Evolutionary conservation across 495 filamentous ascomycete genomes (phyloP), one percentile per base, ranked within the genome.

Genomic region (Penicillium canariense): DNA sequence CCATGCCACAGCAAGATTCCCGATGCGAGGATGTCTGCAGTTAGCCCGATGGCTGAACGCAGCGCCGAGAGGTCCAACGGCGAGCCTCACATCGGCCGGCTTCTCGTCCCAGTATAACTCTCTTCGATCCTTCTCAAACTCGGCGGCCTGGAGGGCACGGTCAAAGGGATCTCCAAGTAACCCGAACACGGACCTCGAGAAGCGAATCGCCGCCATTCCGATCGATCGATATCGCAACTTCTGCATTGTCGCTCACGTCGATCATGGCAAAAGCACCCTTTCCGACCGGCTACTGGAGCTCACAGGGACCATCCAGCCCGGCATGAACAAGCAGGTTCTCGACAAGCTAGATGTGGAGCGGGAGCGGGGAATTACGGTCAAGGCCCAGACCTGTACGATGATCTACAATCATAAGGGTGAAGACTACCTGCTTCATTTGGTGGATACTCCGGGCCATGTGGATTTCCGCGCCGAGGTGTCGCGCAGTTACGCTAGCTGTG

Each of bases 351-450:
- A 98, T 70, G 94, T 97, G 34, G 94, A 98, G 68, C 80, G 95
- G 26, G 91, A 97, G 68, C 82, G 94, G 26, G 94, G 94, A 40
- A 98, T 98, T 64, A 98, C 94, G 2, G 94, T 98, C 68, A 98
- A 98, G 76, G 94, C 94, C 39, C 95, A 98, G 75, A 97, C 94
- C 49, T 97, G 95, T 75, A 91, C 84, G 31, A 98, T 98, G 94
- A 80, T 98, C 36, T 96, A 96, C 71, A 89, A 89, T 31, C 76
- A 91, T 68, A 77, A 89, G 18, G 90, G 87, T 2, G 78, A 87
- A 50, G 94, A 98, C 66, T 96, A 97, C 71, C 77, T 98, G 23
- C 75, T 98, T 11, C 94, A 98, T 72, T 78, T 98, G 36, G 91
- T 98, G 45, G 94, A 98, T 72, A 98, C 94, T 0, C 94, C 94